phyloP scores from a whole-genome alignment of 768 basidiomycete genomes.

The Cyclocybe cylindracea region DNA sequence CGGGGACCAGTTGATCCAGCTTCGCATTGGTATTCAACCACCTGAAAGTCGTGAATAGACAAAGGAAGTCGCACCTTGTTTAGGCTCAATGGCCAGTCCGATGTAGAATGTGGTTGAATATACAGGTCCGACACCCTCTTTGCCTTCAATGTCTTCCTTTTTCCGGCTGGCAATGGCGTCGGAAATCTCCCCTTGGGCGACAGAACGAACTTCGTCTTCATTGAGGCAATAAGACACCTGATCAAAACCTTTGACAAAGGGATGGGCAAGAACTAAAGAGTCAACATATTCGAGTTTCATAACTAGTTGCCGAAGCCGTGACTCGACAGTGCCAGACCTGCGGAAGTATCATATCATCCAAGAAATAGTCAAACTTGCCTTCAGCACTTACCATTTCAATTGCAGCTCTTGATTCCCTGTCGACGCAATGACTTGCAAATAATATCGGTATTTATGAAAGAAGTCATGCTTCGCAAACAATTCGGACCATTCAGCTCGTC shows the following conservation, averaged over 20 bases:
- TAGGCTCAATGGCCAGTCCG: constrained; percentile 89
- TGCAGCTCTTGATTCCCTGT: constrained; percentile 83
- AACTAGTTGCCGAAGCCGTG: constrained; percentile 91
- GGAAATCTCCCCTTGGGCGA: constrained; percentile 86
- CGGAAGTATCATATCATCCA: constrained; percentile 2
- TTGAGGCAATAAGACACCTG: constrained; percentile 81
- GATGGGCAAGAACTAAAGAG: constrained; percentile 88
- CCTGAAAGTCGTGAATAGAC: constrained; percentile 6
- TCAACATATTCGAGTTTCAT: constrained; percentile 98
- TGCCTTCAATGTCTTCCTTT: constrained; percentile 75
- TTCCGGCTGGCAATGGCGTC: constrained; percentile 71
- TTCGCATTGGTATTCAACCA: constrained; percentile 30
- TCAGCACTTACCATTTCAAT: constrained; percentile 78
- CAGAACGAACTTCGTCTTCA: constrained; percentile 85
- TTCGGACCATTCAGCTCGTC: constrained; percentile 85
- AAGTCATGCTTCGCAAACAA: constrained; percentile 96
- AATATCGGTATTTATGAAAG: constrained; percentile 95
- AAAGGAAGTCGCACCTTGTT: constrained; percentile 59
- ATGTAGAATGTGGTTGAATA: constrained; percentile 98
- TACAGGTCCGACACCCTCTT: constrained; percentile 77
- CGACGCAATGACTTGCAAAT: constrained; percentile 93
- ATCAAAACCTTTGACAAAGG: constrained; percentile 93
- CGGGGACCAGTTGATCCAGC: constrained; percentile 78
- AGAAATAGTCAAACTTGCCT: background rate
- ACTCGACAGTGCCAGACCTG: constrained; percentile 96